Evolutionary conservation across 1,284 basidiomycete genomes (phyloP).

Genomic region (Cutaneotrichosporon sp.): DNA sequence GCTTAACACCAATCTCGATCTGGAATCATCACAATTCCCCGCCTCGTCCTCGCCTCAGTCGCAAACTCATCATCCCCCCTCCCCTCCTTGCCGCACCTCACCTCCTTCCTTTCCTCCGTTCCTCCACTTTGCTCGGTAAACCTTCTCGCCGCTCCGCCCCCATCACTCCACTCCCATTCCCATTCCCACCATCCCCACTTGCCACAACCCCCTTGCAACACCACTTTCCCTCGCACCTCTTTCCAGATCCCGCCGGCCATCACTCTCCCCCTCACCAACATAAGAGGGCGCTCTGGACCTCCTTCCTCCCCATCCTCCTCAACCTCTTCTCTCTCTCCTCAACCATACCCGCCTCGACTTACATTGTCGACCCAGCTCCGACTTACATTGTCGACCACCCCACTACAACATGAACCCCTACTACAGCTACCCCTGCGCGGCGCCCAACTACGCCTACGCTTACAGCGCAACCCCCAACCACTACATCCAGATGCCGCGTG

Average conservation of each 20-base stretch:
- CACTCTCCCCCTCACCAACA: not conserved
- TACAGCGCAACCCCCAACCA: slow-evolving; percentile 4
- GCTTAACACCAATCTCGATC: too few species aligned
- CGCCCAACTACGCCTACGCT: not conserved
- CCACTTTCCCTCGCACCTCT: too few species aligned
- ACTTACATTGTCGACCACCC: not conserved
- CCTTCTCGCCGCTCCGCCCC: too few species aligned
- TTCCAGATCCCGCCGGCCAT: not conserved
- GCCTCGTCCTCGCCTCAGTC: too few species aligned
- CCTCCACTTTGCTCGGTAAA: too few species aligned
- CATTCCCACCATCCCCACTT: too few species aligned
- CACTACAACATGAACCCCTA: not conserved
- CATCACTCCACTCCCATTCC: too few species aligned
- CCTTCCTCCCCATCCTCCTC: not conserved
- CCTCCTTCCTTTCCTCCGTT: too few species aligned
- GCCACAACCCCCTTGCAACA: too few species aligned
- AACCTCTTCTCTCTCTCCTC: not conserved
- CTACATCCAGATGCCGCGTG: slow-evolving; percentile 3
- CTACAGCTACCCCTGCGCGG: not conserved
- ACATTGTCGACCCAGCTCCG: not conserved
- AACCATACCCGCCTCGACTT: not conserved
- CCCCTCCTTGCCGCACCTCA: too few species aligned
- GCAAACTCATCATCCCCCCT: too few species aligned
- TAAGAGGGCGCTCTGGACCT: not conserved
- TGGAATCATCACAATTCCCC: too few species aligned